Conservation (phyloP, 75 land plant genomes). For the Pinus tabuliformis region DNA sequence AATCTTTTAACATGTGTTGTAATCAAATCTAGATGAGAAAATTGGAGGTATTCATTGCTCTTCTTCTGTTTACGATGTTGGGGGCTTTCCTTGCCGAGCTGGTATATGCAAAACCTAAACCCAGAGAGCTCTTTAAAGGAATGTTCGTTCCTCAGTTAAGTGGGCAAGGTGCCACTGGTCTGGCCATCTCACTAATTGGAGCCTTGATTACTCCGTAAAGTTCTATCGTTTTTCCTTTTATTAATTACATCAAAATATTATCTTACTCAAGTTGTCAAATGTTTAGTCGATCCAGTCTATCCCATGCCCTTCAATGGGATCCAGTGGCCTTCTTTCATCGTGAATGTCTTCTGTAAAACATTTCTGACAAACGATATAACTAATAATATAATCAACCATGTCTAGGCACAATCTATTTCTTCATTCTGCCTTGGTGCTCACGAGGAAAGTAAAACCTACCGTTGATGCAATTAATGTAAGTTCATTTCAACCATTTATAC, state of each 20-base stretch:
- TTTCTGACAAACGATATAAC: too few relatives aligned
- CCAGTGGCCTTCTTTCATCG: too few relatives aligned
- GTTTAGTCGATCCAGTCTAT: too few relatives aligned
- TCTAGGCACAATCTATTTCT: constrained; percentile 88
- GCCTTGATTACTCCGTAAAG: constrained; percentile 69
- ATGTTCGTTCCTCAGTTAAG: constrained; percentile 45
- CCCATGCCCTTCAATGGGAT: too few relatives aligned
- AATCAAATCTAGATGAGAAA: constrained; percentile 18
- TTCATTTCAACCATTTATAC: not conserved
- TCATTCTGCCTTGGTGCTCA: constrained; percentile 90
- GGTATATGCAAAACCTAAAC: constrained; percentile 48
- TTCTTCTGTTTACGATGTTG: constrained; percentile 27
- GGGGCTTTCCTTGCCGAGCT: constrained; percentile 45
- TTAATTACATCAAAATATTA: too few relatives aligned
- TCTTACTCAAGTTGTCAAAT: too few relatives aligned
- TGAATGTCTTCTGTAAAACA: too few relatives aligned
- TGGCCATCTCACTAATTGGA: constrained; percentile 65
- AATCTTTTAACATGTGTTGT: not conserved
- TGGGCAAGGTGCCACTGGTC: constrained; percentile 43
- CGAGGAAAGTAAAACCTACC: constrained; percentile 67
- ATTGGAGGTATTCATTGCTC: constrained; percentile 32
- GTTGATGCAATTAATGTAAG: constrained; percentile 72
- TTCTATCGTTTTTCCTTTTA: too few relatives aligned
- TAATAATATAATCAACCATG: not conserved
- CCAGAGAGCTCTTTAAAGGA: constrained; percentile 40